Conservation (phyloP, 208 protist species). For the Trichomonas vaginalis region DNA sequence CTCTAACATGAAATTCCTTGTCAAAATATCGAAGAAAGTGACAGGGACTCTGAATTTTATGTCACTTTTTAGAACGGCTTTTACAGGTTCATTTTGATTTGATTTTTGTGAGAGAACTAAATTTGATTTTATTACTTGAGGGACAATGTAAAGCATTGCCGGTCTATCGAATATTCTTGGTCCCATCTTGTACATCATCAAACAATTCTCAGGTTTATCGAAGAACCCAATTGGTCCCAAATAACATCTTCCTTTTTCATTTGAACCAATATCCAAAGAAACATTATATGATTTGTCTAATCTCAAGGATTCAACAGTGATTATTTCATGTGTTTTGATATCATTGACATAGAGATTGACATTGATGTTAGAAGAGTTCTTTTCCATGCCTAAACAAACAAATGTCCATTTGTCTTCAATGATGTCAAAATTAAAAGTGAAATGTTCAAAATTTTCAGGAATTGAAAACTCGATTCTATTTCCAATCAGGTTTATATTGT, state of each 20-base stretch:
- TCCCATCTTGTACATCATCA: background rate
- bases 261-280: background rate
- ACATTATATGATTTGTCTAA: background rate
- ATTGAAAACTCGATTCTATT: background rate
- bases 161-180: background rate
- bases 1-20: no score
- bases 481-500: background rate
- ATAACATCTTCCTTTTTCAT: background rate
- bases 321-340: background rate
- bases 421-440: background rate
- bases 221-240: background rate
- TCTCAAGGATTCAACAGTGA: background rate
- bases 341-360: background rate
- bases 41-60: no score
- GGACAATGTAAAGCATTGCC: background rate
- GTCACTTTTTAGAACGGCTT: no score
- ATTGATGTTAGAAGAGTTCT: background rate
- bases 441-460: background rate
- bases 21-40: no score
- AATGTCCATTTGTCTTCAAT: background rate
- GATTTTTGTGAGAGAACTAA: background rate
- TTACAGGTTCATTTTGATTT: no score
- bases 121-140: background rate
- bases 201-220: background rate
- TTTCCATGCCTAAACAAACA: background rate